A percentile compares a stretch with the other conserved stretches of the same genome.
Conservation (phyloP, 495 filamentous ascomycete genomes). For the Penicillium lividum region DNA sequence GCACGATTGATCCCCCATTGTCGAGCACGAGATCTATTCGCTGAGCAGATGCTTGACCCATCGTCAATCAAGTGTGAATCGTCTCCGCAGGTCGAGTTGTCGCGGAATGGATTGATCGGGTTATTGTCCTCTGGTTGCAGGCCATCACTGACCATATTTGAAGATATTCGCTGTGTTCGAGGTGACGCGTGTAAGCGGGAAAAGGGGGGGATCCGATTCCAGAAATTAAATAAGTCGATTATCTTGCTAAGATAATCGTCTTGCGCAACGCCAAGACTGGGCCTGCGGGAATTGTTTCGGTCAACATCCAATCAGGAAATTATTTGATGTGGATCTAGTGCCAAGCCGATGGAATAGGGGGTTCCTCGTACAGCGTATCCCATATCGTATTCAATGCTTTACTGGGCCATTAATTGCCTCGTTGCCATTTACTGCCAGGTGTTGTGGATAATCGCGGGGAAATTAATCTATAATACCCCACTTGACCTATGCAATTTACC, state of each 20-base stretch:
- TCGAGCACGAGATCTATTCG: conserved; percentile 1
- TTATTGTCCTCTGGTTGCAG: conserved; percentile 1
- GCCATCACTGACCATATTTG: conserved; percentile 8
- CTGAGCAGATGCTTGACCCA: not conserved
- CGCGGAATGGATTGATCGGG: not conserved
- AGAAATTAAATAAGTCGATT: not conserved
- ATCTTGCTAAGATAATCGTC: not conserved
- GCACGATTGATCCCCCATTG: not conserved
- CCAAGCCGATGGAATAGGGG: not conserved
- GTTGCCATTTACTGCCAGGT: not conserved
- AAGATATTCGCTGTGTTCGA: not conserved
- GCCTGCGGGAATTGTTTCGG: conserved; percentile 7
- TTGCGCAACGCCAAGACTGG: not conserved
- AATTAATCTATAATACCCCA: too few relatives aligned
- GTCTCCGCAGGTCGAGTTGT: conserved; percentile 1
- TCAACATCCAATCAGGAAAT: not conserved
- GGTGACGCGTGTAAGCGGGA: not conserved
- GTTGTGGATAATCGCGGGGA: too few relatives aligned
- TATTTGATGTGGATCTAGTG: not conserved
- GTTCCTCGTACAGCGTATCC: not conserved
- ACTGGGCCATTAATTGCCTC: conserved; percentile 6
- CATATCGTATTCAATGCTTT: not conserved
- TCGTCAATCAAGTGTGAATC: conserved; percentile 4
- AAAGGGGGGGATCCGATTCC: not conserved
- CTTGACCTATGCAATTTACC: too few relatives aligned